These are phyloP conservation scores for Trifolium pratense DNA, from an alignment of 306 rosid genomes.

Conservation along the genomic window DNA sequence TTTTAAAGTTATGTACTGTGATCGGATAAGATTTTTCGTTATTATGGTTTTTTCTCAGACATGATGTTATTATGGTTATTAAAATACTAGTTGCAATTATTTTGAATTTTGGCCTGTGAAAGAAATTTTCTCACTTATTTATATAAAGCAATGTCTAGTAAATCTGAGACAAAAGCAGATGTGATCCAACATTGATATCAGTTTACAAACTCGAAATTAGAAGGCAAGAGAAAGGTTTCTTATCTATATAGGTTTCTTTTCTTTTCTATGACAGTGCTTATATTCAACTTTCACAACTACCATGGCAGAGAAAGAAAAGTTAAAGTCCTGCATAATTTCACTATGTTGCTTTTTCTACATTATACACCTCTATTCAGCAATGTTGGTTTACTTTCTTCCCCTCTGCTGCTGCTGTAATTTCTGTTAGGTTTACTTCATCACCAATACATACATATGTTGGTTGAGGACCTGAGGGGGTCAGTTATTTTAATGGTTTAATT, in stretches of 20 bases:
- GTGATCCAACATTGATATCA: neutral
- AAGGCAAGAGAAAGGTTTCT: no score
- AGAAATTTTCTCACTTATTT: neutral
- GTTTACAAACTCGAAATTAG: neutral
- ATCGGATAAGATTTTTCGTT: neutral
- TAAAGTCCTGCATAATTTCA: neutral
- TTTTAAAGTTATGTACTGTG: conserved; percentile 10
- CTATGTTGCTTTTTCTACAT: neutral
- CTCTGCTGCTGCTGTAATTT: neutral
- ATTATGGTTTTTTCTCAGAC: neutral
- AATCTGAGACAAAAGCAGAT: neutral
- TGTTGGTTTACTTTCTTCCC: neutral
- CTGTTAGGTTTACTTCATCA: neutral
- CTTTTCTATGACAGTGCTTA: no score
- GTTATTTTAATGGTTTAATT: no score
- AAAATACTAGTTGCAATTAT: conserved; percentile 4
- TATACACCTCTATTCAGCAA: neutral
- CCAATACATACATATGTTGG: neutral
- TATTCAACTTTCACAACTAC: neutral
- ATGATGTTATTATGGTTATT: neutral
- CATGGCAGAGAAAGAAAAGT: no score
- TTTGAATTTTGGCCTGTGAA: neutral
- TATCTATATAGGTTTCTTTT: no score
- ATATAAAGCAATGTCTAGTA: neutral
- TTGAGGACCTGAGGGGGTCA: neutral